Evolutionary conservation across 2,329 filamentous ascomycete genomes (phyloP).

Genomic region (Aspergillus sp.): DNA sequence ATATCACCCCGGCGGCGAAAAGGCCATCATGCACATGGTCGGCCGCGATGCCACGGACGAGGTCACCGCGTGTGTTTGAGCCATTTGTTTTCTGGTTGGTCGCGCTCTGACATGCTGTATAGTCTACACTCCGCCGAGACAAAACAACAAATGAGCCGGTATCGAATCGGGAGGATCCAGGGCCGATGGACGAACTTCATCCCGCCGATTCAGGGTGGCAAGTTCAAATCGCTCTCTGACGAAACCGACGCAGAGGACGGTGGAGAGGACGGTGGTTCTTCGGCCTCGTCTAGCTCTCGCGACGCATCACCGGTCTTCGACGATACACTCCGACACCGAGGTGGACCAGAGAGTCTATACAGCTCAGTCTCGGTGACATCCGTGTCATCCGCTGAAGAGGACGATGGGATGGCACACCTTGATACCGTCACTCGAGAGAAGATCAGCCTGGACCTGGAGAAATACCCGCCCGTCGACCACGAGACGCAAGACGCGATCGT

Average conservation of each 20-base stretch:
- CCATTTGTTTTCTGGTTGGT: not conserved
- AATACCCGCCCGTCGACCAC: conserved; percentile 74
- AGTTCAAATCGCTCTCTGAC: not conserved
- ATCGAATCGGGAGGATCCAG: conserved; percentile 76
- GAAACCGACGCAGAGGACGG: not conserved
- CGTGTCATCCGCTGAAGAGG: no score
- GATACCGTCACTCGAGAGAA: conserved; percentile 11
- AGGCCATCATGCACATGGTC: conserved; percentile 86
- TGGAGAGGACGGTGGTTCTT: not conserved
- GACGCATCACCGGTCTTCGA: not conserved
- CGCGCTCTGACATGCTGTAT: not conserved
- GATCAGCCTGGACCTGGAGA: conserved; percentile 42
- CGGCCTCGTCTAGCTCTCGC: not conserved
- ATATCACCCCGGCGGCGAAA: conserved; percentile 88
- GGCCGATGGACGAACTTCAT: conserved; percentile 81
- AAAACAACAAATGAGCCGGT: conserved; percentile 70
- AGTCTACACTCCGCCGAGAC: conserved; percentile 83
- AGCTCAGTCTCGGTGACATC: no score
- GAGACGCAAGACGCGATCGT: conserved; percentile 72
- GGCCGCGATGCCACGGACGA: conserved; percentile 92
- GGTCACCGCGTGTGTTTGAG: conserved; percentile 69
- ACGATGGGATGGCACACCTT: conserved; percentile 19
- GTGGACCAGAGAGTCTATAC: no score
- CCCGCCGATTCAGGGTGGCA: conserved; percentile 84
- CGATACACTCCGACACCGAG: no score